Evolutionary conservation across 2,329 filamentous ascomycete genomes (phyloP).

Genomic region (Penicillium sp.): DNA sequence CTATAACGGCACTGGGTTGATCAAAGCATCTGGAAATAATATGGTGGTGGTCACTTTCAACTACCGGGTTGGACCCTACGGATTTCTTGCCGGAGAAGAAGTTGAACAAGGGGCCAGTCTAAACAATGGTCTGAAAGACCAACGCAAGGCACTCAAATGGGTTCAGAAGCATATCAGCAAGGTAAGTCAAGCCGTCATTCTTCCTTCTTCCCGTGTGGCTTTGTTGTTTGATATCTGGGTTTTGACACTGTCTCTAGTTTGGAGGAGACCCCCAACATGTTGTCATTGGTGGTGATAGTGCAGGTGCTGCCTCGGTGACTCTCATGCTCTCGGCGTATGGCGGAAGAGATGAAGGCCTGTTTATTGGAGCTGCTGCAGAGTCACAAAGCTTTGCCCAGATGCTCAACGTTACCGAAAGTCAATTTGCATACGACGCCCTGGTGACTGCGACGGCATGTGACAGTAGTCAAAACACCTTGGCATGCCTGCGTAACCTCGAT

Average conservation of each 20-base stretch:
- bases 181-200: slow-evolving; percentile 29
- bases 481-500: slow-evolving; percentile 52
- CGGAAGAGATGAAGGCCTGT: slow-evolving; percentile 50
- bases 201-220: not conserved
- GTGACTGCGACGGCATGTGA: slow-evolving; percentile 51
- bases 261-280: slow-evolving; percentile 69
- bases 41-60: slow-evolving; percentile 73
- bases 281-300: slow-evolving; percentile 66
- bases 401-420: slow-evolving; percentile 49
- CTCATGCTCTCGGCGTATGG: slow-evolving; percentile 61
- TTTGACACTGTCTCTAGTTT: slow-evolving; percentile 50
- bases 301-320: slow-evolving; percentile 64
- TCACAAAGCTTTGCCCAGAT: slow-evolving; percentile 55
- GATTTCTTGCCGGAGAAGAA: slow-evolving; percentile 65
- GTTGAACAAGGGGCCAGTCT: slow-evolving; percentile 51
- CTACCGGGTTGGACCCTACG: slow-evolving; percentile 73
- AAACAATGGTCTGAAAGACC: slow-evolving; percentile 71
- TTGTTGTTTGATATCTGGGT: not conserved
- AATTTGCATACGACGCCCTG: slow-evolving; percentile 55
- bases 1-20: slow-evolving; percentile 62
- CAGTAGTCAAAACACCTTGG: slow-evolving; percentile 41
- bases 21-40: slow-evolving; percentile 57
- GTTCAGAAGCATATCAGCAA: slow-evolving; percentile 62
- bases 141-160: slow-evolving; percentile 69
- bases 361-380: slow-evolving; percentile 55